Percentiles rank a stretch among this genome's conserved stretches.
These are phyloP conservation scores for Knoxia roxburghii DNA, from an alignment of 257 asterid species.

Conservation along the genomic window DNA sequence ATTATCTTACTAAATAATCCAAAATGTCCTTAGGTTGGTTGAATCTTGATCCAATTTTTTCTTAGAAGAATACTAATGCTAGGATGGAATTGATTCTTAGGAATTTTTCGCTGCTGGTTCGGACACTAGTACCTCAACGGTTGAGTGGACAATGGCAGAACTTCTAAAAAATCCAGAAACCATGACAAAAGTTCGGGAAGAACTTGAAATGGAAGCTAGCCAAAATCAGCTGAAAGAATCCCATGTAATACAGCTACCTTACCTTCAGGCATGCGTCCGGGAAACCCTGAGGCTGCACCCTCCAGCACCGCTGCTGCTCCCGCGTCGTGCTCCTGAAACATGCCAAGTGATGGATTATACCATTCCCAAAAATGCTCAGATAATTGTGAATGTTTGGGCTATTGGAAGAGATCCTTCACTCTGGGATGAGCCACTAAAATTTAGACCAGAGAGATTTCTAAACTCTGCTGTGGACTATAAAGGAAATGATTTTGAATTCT, in stretches of 20 bases:
- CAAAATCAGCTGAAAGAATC: slow-evolving; percentile 14
- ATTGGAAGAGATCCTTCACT: slow-evolving; percentile 32
- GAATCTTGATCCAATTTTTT: neutral
- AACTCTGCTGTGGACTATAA: slow-evolving; percentile 27
- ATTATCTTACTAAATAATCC: too few relatives aligned
- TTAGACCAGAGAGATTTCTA: slow-evolving; percentile 36
- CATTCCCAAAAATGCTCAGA: slow-evolving; percentile 29
- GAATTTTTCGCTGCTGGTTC: slow-evolving; percentile 36
- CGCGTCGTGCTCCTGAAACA: slow-evolving; percentile 29
- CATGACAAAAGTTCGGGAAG: slow-evolving; percentile 20
- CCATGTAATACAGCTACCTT: slow-evolving; percentile 17
- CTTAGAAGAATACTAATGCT: neutral
- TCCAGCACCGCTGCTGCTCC: slow-evolving; percentile 36
- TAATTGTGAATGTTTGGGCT: slow-evolving; percentile 33
- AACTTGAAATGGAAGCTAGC: slow-evolving; percentile 18
- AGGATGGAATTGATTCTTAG: neutral
- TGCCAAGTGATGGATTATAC: slow-evolving; percentile 33
- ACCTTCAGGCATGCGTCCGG: slow-evolving; percentile 35
- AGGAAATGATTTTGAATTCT: slow-evolving; percentile 39
- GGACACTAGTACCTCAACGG: slow-evolving; percentile 38
- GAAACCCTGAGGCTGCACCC: slow-evolving; percentile 53
- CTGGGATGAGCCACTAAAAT: slow-evolving; percentile 40
- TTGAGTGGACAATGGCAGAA: slow-evolving; percentile 35
- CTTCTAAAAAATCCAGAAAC: slow-evolving; percentile 24
- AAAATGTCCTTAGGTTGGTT: neutral